Evolutionary conservation across 768 basidiomycete genomes (phyloP).

Genomic region (Lactarius hatsudake): DNA sequence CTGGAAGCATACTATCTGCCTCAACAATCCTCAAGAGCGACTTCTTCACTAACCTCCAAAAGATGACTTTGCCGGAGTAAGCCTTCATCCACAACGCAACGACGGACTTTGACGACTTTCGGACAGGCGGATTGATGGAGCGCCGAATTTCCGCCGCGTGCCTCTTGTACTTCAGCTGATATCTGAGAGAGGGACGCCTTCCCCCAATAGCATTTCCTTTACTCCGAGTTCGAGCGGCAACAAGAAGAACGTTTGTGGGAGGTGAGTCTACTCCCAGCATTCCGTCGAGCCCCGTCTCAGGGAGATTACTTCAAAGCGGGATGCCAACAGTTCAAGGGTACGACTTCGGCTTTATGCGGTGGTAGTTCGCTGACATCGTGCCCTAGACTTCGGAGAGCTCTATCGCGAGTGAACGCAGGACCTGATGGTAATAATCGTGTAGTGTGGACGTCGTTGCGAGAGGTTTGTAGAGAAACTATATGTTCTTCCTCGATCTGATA

Average conservation of each 20-base stretch:
- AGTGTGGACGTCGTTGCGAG: constrained; percentile 93
- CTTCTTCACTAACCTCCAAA: constrained; percentile 91
- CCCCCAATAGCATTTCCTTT: constrained; percentile 39
- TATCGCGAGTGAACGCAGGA: constrained; percentile 76
- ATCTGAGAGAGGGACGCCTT: constrained; percentile 30
- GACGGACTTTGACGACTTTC: not conserved
- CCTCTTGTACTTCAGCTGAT: constrained; percentile 54
- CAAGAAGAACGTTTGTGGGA: constrained; percentile 70
- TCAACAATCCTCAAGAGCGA: constrained; percentile 94
- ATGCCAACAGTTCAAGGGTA: constrained; percentile 95
- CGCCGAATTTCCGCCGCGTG: constrained; percentile 88
- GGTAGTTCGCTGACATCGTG: constrained; percentile 4
- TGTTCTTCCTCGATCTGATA: constrained; percentile 15
- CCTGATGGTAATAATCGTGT: constrained; percentile 72
- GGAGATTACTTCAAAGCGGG: constrained; percentile 52
- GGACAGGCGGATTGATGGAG: constrained; percentile 80
- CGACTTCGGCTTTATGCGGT: constrained; percentile 20
- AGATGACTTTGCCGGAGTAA: constrained; percentile 93
- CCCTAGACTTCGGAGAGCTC: constrained; percentile 68
- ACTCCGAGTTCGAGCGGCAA: constrained; percentile 38
- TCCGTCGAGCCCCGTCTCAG: not conserved
- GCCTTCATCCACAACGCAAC: constrained; percentile 31
- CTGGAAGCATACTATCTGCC: constrained; percentile 83
- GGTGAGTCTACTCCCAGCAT: constrained; percentile 39
- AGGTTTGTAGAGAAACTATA: constrained; percentile 47